phyloP scores from a whole-genome alignment of 2,329 filamentous ascomycete genomes.

The Sarocladium kiliense region DNA sequence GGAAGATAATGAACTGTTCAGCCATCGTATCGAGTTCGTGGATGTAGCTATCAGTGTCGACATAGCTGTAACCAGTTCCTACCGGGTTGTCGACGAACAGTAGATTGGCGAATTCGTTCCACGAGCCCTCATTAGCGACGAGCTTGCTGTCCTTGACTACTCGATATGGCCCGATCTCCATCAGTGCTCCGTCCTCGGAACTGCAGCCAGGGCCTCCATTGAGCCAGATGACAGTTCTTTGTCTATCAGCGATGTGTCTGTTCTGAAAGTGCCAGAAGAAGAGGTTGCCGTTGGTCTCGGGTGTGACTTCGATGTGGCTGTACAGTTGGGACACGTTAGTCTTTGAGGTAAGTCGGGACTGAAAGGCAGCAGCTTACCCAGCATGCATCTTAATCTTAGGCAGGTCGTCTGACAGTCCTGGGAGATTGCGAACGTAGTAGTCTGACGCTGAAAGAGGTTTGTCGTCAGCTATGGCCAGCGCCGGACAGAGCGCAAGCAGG shows the following conservation, averaged over 20 bases:
- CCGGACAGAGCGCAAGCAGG: slow-evolving; percentile 38
- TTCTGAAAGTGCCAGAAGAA: slow-evolving; percentile 99
- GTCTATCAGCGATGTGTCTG: slow-evolving; percentile 84
- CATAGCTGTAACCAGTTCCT: slow-evolving; percentile 93
- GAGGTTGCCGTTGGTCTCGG: slow-evolving; percentile 82
- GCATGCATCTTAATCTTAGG: slow-evolving; percentile 95
- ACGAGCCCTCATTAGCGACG: slow-evolving; percentile 84
- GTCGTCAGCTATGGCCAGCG: slow-evolving; percentile 24
- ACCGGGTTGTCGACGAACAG: slow-evolving; percentile 97
- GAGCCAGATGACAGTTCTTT: slow-evolving; percentile 91
- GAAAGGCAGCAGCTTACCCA: slow-evolving; percentile 57
- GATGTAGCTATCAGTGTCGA: slow-evolving; percentile 81
- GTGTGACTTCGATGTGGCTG: slow-evolving; percentile 87
- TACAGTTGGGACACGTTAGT: slow-evolving; percentile 17
- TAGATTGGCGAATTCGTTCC: slow-evolving; percentile 97
- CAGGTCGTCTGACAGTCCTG: slow-evolving; percentile 68
- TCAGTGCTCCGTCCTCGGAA: slow-evolving; percentile 92
- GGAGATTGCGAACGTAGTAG: slow-evolving; percentile 82
- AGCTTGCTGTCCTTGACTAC: slow-evolving; percentile 69
- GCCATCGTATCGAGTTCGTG: slow-evolving; percentile 87
- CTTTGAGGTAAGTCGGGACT: slow-evolving; percentile 7
- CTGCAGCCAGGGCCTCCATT: slow-evolving; percentile 97
- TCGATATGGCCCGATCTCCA: slow-evolving; percentile 92
- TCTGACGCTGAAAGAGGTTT: slow-evolving; percentile 50
- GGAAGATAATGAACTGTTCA: slow-evolving; percentile 76